Conservation (phyloP, 2,329 filamentous ascomycete species). For the Gremmenia infestans region DNA sequence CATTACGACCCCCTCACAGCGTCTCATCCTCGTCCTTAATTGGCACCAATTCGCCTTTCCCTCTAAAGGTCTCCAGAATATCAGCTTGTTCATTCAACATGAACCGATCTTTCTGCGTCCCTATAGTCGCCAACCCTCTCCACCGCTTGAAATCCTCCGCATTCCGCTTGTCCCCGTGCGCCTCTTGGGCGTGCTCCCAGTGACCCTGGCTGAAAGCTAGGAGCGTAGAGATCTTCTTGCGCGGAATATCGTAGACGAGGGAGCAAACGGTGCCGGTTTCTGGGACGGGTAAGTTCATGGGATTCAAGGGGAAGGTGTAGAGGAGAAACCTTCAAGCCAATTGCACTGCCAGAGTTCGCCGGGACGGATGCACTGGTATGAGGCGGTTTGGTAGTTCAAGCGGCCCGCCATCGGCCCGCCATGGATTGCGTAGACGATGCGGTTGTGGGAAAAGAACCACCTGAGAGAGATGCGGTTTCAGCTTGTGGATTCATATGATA, state of each 20-base stretch:
- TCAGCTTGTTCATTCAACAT: constrained; percentile 50
- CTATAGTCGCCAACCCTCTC: constrained; percentile 43
- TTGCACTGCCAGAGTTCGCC: constrained; percentile 56
- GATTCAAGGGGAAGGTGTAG: not conserved
- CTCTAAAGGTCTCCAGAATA: constrained; percentile 34
- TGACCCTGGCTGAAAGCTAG: constrained; percentile 51
- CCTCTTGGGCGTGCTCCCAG: constrained; percentile 46
- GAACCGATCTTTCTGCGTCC: constrained; percentile 44
- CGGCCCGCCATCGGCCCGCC: constrained; percentile 55
- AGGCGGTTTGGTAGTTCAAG: constrained; percentile 48
- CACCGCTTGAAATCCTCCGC: constrained; percentile 45
- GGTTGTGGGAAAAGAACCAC: constrained; percentile 50
- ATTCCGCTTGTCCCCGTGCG: constrained; percentile 53
- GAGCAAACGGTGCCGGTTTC: constrained; percentile 54
- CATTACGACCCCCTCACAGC: not conserved
- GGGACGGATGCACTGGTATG: constrained; percentile 52
- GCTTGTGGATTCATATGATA: not conserved
- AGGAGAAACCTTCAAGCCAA: constrained; percentile 43
- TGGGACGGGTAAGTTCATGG: not conserved
- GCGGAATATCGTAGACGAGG: constrained; percentile 49
- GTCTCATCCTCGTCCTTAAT: not conserved
- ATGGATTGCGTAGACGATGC: constrained; percentile 54
- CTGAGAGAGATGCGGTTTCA: constrained; percentile 4
- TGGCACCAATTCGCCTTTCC: not conserved
- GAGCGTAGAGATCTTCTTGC: constrained; percentile 45